These are phyloP conservation scores for Trichoderma asperellum DNA, from an alignment of 2,329 filamentous ascomycete species.

Conservation along the genomic window DNA sequence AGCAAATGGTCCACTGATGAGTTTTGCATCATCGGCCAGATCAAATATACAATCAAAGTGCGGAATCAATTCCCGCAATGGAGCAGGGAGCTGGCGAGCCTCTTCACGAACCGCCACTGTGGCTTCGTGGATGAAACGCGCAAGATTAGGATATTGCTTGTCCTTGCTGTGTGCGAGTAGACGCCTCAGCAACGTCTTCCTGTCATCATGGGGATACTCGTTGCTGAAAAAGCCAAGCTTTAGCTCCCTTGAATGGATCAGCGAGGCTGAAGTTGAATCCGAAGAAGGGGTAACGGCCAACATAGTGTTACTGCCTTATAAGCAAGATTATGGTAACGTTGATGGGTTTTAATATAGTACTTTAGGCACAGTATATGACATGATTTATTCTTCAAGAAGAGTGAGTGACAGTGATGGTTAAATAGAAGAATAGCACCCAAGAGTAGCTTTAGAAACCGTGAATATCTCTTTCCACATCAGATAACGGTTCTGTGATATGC, in stretches of 20 bases:
- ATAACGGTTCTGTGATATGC: too few relatives aligned
- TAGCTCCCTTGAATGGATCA: not conserved
- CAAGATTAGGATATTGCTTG: constrained; percentile 1
- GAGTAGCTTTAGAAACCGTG: too few relatives aligned
- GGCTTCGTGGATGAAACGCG: constrained; percentile 18
- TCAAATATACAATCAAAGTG: not conserved
- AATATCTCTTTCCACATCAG: too few relatives aligned
- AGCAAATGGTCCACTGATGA: not conserved
- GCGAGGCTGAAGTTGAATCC: not conserved
- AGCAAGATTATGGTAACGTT: not conserved
- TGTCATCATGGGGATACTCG: constrained; percentile 22
- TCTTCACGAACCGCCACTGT: constrained; percentile 11
- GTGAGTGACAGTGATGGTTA: not conserved
- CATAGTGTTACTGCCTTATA: not conserved
- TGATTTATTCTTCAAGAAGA: not conserved
- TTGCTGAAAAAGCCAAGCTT: constrained; percentile 24
- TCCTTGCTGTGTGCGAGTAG: constrained; percentile 6
- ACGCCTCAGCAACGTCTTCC: not conserved
- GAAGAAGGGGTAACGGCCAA: not conserved
- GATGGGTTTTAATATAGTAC: not conserved
- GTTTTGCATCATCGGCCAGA: not conserved
- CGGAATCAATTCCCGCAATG: not conserved
- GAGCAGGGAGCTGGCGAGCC: not conserved
- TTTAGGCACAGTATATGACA: not conserved
- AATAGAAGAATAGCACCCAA: not conserved